These are phyloP conservation scores for Lactarius akahatsu DNA, from an alignment of 768 basidiomycete species.

Conservation along the genomic window DNA sequence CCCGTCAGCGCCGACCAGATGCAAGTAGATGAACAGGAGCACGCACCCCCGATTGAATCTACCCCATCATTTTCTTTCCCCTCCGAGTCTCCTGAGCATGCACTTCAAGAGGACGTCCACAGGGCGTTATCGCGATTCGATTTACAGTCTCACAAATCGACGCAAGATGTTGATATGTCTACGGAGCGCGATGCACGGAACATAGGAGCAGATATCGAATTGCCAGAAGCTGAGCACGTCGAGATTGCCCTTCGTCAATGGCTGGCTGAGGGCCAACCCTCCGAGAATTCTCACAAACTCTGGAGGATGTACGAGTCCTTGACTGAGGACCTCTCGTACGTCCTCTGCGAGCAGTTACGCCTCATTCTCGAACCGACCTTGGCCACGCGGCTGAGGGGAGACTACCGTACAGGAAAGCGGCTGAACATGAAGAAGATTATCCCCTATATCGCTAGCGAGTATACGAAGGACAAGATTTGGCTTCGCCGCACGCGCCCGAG, in stretches of 20 bases:
- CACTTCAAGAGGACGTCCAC: constrained; percentile 40
- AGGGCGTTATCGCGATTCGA: constrained; percentile 46
- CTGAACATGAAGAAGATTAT: constrained; percentile 99
- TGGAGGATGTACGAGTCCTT: constrained; percentile 91
- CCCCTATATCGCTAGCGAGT: constrained; percentile 96
- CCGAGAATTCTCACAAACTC: constrained; percentile 61
- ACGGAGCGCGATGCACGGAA: constrained; percentile 10
- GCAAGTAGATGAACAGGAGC: constrained; percentile 47
- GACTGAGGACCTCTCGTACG: constrained; percentile 87
- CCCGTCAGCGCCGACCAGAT: constrained; percentile 41
- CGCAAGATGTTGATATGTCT: constrained; percentile 30
- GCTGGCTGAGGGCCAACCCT: constrained; percentile 58
- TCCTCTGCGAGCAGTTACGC: constrained; percentile 93
- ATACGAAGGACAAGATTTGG: constrained; percentile 99
- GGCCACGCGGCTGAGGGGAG: constrained; percentile 91
- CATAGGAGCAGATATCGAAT: constrained; percentile 33
- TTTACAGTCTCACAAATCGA: constrained; percentile 24
- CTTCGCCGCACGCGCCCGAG: constrained; percentile 90
- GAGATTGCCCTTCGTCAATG: constrained; percentile 59
- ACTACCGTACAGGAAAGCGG: constrained; percentile 96
- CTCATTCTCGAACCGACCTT: constrained; percentile 94
- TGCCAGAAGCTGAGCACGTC: constrained; percentile 37
- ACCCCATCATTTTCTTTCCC: constrained; percentile 33
- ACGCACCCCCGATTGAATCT: constrained; percentile 10
- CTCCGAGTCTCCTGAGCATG: constrained; percentile 34